These are phyloP conservation scores for Linum usitatissimum DNA, from an alignment of 345 rosid species.

Conservation along the genomic window DNA sequence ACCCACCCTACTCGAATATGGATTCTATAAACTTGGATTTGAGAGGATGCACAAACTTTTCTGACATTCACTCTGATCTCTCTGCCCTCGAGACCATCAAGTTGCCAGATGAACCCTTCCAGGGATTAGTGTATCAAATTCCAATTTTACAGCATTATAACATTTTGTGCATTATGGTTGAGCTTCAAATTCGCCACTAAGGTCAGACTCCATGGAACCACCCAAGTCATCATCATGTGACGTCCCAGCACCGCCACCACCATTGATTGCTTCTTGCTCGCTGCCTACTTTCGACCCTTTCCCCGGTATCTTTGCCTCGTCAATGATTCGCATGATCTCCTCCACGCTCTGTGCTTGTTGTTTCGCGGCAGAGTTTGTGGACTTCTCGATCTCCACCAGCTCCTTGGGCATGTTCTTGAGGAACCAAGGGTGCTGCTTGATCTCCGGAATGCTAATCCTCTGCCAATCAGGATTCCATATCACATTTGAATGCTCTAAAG, in stretches of 20 bases:
- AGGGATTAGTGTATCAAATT: no score
- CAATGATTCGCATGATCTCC: conserved; percentile 28
- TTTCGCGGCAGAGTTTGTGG: conserved; percentile 23
- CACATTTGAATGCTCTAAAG: background rate
- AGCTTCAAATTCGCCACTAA: conserved; percentile 30
- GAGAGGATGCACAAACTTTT: no score
- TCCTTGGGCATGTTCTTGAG: conserved; percentile 51
- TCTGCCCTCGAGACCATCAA: no score
- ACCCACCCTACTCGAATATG: no score
- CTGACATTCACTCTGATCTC: no score
- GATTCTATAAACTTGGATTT: no score
- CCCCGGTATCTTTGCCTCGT: conserved; percentile 19
- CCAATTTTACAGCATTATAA: no score
- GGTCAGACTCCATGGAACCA: conserved; percentile 42
- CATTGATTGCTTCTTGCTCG: background rate
- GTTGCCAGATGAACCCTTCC: no score
- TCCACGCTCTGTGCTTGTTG: conserved; percentile 32
- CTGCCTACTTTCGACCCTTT: conserved; percentile 9
- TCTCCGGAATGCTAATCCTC: conserved; percentile 61
- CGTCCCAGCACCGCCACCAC: conserved; percentile 7
- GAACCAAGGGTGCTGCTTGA: conserved; percentile 62
- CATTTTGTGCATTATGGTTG: background rate
- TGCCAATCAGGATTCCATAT: conserved; percentile 6
- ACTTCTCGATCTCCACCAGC: conserved; percentile 40
- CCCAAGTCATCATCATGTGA: conserved; percentile 12